These are phyloP conservation scores for Pseudofabraea citricarpa DNA, from an alignment of 2,329 filamentous ascomycete species.

Conservation along the genomic window DNA sequence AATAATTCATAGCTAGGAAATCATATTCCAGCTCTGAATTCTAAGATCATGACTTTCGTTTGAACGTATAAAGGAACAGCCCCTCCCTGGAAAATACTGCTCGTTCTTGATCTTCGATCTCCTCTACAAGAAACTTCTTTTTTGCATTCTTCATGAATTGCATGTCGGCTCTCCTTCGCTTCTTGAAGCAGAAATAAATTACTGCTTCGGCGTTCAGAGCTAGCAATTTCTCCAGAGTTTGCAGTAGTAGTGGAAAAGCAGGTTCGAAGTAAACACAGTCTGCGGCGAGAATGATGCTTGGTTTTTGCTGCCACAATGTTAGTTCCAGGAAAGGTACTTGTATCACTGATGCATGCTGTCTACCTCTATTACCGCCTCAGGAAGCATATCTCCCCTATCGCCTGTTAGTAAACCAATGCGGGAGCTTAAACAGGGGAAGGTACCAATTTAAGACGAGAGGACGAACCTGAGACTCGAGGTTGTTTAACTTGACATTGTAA, in stretches of 20 bases:
- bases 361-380: too few species aligned
- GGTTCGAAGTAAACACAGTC: slow-evolving; percentile 98
- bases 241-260: slow-evolving; percentile 80
- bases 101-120: slow-evolving; percentile 57
- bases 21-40: too few species aligned
- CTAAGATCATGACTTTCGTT: slow-evolving; percentile 29
- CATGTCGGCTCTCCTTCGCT: slow-evolving; percentile 74
- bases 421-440: too few species aligned
- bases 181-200: slow-evolving; percentile 90
- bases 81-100: slow-evolving; percentile 51
- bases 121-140: slow-evolving; percentile 60
- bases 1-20: not conserved
- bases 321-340: slow-evolving; percentile 47
- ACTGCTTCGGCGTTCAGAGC: slow-evolving; percentile 61
- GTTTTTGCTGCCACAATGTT: slow-evolving; percentile 51
- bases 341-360: too few species aligned
- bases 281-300: slow-evolving; percentile 83
- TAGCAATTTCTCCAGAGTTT: slow-evolving; percentile 72
- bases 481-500: slow-evolving; percentile 81
- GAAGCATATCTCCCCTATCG: too few species aligned
- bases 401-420: too few species aligned
- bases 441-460: slow-evolving; percentile 79
- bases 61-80: slow-evolving; percentile 58
- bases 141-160: slow-evolving; percentile 68
- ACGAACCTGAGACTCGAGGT: slow-evolving; percentile 56